Base-by-base conservation (phyloP, 2,329 filamentous ascomycete species). In the Trichophyton verrucosum region DNA sequence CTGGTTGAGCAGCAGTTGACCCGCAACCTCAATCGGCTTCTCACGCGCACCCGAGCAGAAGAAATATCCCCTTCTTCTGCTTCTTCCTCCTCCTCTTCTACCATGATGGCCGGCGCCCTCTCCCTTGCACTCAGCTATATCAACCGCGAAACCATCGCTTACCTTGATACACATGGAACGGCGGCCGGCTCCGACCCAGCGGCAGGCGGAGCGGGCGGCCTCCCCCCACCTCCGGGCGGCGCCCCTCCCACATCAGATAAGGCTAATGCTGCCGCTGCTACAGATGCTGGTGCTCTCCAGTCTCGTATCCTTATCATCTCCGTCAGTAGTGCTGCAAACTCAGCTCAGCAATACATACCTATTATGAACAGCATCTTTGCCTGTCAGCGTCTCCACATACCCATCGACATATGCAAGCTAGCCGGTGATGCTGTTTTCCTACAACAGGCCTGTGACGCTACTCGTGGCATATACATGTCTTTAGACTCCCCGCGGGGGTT, bases 361-460 rank as follows among this genome's bases (percentile, higher is more conserved):
- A 94, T 95, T 66, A 99, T 99, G 94, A 99, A 99, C 76, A 84
- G 87, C 68, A 95, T 97, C 63, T 99, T 99, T 74, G 94, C 94
- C 1, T 94, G 92, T 62, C 89, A 95, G 69, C 86, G 92, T 65
- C 82, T 91, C 60, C 84, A 84, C 67, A 90, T 99, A 65, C 89
- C 91, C 24, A 91, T 99, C 68, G 94, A 99, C 73, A 92, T 96
- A 38, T 82, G 95, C 63, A 88, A 95, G 66, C 80, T 99, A 11
- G 85, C 87, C 47, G 90, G 89, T 22, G 84, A 90, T 66, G 89
- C 92, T 0, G 91, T 95, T 9, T 95, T 99, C 73, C 79, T 99
- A 57, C 92, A 99, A 71, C 94, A 99, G 75, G 94, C 94, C 30
- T 84, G 83, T 42, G 86, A 89, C 72, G 84, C 86, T 1, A 89